Base-by-base conservation (phyloP, 306 rosid genomes). In the Datisca glomerata region DNA sequence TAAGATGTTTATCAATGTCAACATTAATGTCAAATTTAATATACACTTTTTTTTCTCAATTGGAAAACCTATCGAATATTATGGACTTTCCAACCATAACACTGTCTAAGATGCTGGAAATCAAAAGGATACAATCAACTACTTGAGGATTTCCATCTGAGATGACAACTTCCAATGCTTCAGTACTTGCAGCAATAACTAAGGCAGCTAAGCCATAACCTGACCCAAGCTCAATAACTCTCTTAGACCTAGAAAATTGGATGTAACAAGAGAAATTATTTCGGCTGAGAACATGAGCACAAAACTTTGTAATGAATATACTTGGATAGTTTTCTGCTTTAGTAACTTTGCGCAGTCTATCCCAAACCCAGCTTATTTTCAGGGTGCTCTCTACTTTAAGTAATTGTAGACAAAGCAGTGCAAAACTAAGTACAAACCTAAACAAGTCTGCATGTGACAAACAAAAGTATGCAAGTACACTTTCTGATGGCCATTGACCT, bases 401-500 rank as follows among this genome's bases (percentile, higher is more conserved):
- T n/a, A n/a, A n/a, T n/a, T n/a, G n/a, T n/a, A n/a, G n/a, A n/a
- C n/a, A n/a, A n/a, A n/a, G n/a, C n/a, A n/a, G n/a, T n/a, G n/a
- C n/a, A n/a, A n/a, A n/a, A n/a, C n/a, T n/a, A n/a, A n/a, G 19
- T 44, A 46, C 41, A 41, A 59, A 82, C 97, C 93, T 83, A 70
- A 89, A 83, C 45, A 65, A 53, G 44, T 76, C 75, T 21, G 73
- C 47, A 22, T 72, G 65, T 25, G 72, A 70, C 69, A 74, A 61
- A 65, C 93, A 80, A 70, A 72, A 83, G 53, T 74, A 78, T 25
- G 95, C 93, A 60, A 89, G 97, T 53, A 78, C 86, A 50, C 83
- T 93, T 77, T 89, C 97, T 45, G 95, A 83, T 3, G 97, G 97
- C 97, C 97, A 89, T 66, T 68, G 79, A 74, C 97, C 97, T 87